Conservation (phyloP, 352 stramenopile genomes). For the Phytophthora meadii region DNA sequence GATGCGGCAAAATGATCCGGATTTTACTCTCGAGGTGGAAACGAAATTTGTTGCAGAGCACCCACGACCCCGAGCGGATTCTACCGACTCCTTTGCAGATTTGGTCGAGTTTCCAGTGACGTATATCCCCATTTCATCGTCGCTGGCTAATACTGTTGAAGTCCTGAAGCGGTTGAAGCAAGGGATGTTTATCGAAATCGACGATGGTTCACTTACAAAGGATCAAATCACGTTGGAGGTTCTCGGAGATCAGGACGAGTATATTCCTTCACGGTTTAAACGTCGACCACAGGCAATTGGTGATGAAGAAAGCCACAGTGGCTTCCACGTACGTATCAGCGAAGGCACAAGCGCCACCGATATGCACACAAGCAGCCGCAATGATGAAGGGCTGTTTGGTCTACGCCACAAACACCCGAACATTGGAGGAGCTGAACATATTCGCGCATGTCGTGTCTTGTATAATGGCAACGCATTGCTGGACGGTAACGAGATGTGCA, state of each 20-base stretch:
- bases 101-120: slow-evolving; percentile 69
- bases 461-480: slow-evolving; percentile 80
- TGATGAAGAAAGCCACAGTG: slow-evolving; percentile 25
- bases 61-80: slow-evolving; percentile 45
- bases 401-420: slow-evolving; percentile 55
- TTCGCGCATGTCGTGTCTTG: slow-evolving; percentile 73
- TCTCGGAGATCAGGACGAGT: slow-evolving; percentile 64
- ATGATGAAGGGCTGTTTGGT: slow-evolving; percentile 44
- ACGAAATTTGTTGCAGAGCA: slow-evolving; percentile 24
- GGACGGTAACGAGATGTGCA: slow-evolving; percentile 69
- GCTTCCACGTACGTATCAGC: slow-evolving; percentile 53
- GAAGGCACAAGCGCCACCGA: slow-evolving; percentile 38
- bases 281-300: slow-evolving; percentile 18
- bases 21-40: slow-evolving; percentile 55
- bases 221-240: slow-evolving; percentile 84
- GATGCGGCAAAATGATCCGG: slow-evolving; percentile 56
- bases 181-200: slow-evolving; percentile 73
- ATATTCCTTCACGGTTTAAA: slow-evolving; percentile 53
- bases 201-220: slow-evolving; percentile 80
- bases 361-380: slow-evolving; percentile 19
- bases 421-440: slow-evolving; percentile 58
- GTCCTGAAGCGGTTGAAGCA: slow-evolving; percentile 56
- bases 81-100: slow-evolving; percentile 53
- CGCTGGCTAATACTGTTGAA: slow-evolving; percentile 56
- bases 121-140: slow-evolving; percentile 72